Base-by-base conservation (phyloP, 495 filamentous ascomycete genomes). In the Neurospora cerealis region DNA sequence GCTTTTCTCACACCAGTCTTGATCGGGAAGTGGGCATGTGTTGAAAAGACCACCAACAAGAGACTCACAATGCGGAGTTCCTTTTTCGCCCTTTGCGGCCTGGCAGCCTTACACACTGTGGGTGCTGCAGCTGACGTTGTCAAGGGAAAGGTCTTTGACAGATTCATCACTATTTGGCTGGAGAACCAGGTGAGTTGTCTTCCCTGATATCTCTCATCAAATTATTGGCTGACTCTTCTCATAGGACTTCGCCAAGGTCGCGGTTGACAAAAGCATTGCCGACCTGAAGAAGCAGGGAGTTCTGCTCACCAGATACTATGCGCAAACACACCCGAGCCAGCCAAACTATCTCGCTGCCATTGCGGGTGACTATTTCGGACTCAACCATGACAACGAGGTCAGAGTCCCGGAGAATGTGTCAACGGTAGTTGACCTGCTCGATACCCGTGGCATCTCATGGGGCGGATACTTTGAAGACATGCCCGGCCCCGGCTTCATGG, bases 81-180 rank as follows among this genome's bases (percentile, higher is more conserved):
- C 54, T 2, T 34, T 19, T 19, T 66, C 6, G 54, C 54, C 54
- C 54, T 36, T 17, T 66, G 54, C 54, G 54, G 54, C 5, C 54
- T 66, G 28, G 3, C 54, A 34, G 54, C 54, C 28, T 66, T 66
- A 0, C 54, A 36, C 54, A 66, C 54, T 28, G 72, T 60, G 24
- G 15, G 13, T 7, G 72, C 72, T 36, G 77, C 75, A 9, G 70
- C 46, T 21, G 19, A 75, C 2, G 37, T 83, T 69, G 83, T 88
- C 19, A 83, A 82, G 0, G 91, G 91, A 46, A 83, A 85, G 75
- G 88, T 83, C 19, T 93, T 92, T 78, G 86, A 93, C 80, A 84
- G 89, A 11, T 88, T 93, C 73, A 86, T 89, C 73, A 88, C 89
- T 21, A 89, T 93, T 71, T 93, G 91, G 91, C 85, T 93, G 9